Base-by-base conservation (phyloP, 495 filamentous ascomycete genomes). In the Terfezia boudieri region DNA sequence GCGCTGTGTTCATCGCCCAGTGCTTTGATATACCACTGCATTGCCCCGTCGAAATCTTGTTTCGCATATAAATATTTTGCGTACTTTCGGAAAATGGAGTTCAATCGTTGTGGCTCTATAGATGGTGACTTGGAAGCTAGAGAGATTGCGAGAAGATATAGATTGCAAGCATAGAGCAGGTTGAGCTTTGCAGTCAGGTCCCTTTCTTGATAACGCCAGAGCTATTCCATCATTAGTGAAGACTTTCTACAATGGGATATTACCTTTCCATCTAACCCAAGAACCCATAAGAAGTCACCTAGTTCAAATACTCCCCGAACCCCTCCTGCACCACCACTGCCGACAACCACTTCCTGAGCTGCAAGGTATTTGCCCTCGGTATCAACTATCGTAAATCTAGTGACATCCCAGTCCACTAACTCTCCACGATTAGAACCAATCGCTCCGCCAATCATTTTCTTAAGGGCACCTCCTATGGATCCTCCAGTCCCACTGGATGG, bases 11-110 rank as follows among this genome's bases (percentile, higher is more conserved):
- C 59, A 38, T 65, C 63, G 58, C 94, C 89, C 57, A 98, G 93
- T 0, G 92, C 88, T 62, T 86, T 83, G 58, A 98, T 78, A 65
- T 96, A 98, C 66, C 94, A 90, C 64, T 92, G 84, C 92, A 98
- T 98, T 10, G 90, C 93, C 17, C 83, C 87, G 63, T 98, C 89
- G 63, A 87, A 96, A 63, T 94, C 86, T 3, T 81, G 83, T 61
- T 86, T 90, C 62, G 90, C 86, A 61, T 98, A 94, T n/a, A 95
- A 69, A 57, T 84, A 88, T 64, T 98, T 92, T 9, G 90, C 90
- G 67, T 93, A 96, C 67, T 80, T 89, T 54, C 92, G 79, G 59
- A 83, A 89, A 53, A 98, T 96, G 48, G 84, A 74, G 63, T 92
- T 94, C 50, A 90, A 84, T 64, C 94, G 86, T 17, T 78, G 66